Evolutionary conservation across 257 asterid species (phyloP).

Genomic region (Scutellaria minor): DNA sequence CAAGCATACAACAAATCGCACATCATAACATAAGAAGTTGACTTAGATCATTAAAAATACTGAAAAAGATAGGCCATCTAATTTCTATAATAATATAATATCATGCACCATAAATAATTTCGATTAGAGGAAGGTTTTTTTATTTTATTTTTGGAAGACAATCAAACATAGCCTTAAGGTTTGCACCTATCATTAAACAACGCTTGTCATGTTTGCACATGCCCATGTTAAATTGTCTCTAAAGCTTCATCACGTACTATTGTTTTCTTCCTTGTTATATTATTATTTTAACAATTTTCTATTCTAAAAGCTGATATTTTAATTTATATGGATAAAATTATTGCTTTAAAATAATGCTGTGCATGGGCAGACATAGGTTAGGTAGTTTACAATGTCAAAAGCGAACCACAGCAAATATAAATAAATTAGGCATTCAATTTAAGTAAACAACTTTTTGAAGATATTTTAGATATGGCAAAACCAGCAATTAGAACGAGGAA

Average conservation of each 20-base stretch:
- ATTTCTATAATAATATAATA: no score
- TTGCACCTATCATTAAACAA: slow-evolving; percentile 12
- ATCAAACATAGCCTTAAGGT: background rate
- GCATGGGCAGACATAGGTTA: slow-evolving; percentile 21
- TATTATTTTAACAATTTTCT: background rate
- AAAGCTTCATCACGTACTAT: background rate
- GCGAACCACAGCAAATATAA: slow-evolving; percentile 18
- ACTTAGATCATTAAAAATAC: no score
- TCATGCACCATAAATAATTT: no score
- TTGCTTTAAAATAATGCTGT: background rate
- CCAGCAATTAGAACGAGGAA: background rate
- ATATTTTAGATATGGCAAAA: background rate
- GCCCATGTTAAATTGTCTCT: slow-evolving; percentile 4
- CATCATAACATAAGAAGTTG: no score
- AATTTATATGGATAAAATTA: background rate
- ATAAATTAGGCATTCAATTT: background rate
- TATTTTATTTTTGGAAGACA: background rate
- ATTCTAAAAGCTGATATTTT: background rate
- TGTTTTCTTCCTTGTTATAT: slow-evolving; percentile 22
- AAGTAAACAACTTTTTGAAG: background rate
- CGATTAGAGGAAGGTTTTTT: no score
- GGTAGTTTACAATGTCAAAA: slow-evolving; percentile 20
- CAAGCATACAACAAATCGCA: no score
- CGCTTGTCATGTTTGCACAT: slow-evolving; percentile 29
- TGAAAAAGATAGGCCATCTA: no score